Conservation (phyloP, 805 yeast genomes). For the Saccharomycopsis guyanensis region DNA sequence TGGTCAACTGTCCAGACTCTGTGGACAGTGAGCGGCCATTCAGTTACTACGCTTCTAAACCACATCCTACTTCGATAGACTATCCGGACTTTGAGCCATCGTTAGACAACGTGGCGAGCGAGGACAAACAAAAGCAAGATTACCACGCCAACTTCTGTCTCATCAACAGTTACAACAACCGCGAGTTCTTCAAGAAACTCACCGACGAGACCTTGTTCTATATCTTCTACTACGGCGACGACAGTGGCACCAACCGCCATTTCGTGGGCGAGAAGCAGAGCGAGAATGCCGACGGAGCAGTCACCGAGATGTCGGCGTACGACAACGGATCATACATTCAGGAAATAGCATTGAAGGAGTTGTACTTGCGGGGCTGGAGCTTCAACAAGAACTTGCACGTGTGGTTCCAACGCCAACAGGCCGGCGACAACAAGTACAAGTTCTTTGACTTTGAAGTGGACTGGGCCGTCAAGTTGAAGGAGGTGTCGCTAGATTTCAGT, state of each 20-base stretch:
- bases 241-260: constrained; percentile 16
- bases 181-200: constrained; percentile 56
- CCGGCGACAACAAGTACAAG: constrained; percentile 46
- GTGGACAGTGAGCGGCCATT: constrained; percentile 82
- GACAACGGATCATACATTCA: constrained; percentile 64
- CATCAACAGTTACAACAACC: constrained; percentile 54
- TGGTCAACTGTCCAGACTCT: constrained; percentile 89
- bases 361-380: constrained; percentile 68
- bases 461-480: constrained; percentile 34
- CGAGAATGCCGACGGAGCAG: background rate
- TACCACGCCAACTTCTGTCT: constrained; percentile 30
- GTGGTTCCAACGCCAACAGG: constrained; percentile 66
- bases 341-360: constrained; percentile 72
- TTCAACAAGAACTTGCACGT: constrained; percentile 58
- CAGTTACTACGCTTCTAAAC: constrained; percentile 58
- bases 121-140: constrained; percentile 14
- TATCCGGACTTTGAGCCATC: constrained; percentile 45
- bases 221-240: constrained; percentile 66
- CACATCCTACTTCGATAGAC: constrained; percentile 83
- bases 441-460: constrained; percentile 77
- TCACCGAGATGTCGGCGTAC: constrained; percentile 31
- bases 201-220: constrained; percentile 86
- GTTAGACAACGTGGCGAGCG: constrained; percentile 11
- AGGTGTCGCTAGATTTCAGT: constrained; percentile 44
- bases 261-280: background rate